Conservation (phyloP, 345 rosid species). For the Populus euphratica region DNA sequence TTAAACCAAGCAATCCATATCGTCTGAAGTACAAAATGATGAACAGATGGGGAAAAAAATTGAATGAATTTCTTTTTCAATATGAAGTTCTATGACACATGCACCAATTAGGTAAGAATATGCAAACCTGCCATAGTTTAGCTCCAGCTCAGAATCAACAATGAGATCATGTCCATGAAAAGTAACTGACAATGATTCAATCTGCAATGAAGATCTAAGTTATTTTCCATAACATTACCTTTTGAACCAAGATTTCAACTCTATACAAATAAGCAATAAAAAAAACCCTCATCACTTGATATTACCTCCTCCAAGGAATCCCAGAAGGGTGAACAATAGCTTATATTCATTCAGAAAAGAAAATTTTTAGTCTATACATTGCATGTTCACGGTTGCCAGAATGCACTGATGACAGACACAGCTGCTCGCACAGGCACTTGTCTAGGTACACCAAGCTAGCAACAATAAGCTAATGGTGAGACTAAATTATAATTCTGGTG, state of each 20-base stretch:
- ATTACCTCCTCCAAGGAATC: slow-evolving; percentile 11
- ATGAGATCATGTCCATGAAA: slow-evolving; percentile 96
- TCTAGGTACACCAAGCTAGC: slow-evolving; percentile 15
- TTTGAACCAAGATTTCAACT: not conserved
- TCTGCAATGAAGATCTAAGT: slow-evolving; percentile 47
- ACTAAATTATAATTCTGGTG: not conserved
- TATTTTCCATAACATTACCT: not conserved
- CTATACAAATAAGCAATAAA: not conserved
- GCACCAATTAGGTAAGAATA: not conserved
- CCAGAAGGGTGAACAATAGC: slow-evolving; percentile 9
- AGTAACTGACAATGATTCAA: slow-evolving; percentile 89
- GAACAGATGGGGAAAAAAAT: not conserved
- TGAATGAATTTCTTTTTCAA: not conserved
- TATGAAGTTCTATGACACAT: not conserved
- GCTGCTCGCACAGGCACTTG: slow-evolving; percentile 17
- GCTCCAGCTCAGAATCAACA: slow-evolving; percentile 90
- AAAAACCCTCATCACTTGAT: not conserved
- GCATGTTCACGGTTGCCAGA: slow-evolving; percentile 9
- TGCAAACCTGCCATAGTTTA: slow-evolving; percentile 86
- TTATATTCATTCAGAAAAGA: slow-evolving; percentile 10
- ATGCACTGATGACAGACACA: slow-evolving; percentile 16
- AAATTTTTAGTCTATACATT: slow-evolving; percentile 5
- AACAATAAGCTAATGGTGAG: slow-evolving; percentile 11
- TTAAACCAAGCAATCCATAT: slow-evolving; percentile 92
- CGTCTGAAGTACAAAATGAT: slow-evolving; percentile 44